Percentiles rank a stretch among this genome's conserved stretches.
These are phyloP conservation scores for Globisporangium yorkense DNA, from an alignment of 352 stramenopile genomes.

Conservation along the genomic window DNA sequence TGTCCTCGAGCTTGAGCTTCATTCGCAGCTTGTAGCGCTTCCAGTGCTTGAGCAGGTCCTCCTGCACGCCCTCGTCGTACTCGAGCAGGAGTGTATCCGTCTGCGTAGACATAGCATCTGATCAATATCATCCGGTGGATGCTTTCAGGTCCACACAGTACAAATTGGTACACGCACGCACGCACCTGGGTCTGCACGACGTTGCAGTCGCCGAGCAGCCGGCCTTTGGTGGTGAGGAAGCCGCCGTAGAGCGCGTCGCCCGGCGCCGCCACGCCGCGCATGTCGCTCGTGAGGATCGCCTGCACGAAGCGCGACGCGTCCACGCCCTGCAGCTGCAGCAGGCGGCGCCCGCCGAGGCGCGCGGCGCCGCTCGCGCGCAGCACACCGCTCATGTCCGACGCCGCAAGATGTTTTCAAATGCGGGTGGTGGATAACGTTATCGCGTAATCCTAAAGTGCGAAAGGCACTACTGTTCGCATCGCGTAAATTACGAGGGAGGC, in stretches of 20 bases:
- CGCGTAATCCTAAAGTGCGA: too few species aligned
- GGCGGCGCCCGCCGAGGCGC: conserved; percentile 37
- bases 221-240: conserved; percentile 78
- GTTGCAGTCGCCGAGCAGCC: conserved; percentile 70
- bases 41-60: conserved; percentile 74
- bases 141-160: not conserved
- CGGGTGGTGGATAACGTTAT: not conserved
- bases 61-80: conserved; percentile 52
- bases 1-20: conserved; percentile 72
- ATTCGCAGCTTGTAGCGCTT: conserved; percentile 87
- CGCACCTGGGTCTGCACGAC: conserved; percentile 55
- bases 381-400: conserved; percentile 16
- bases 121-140: not conserved
- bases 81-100: conserved; percentile 69
- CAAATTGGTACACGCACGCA: not conserved
- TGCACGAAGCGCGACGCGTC: conserved; percentile 77
- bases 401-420: too few species aligned
- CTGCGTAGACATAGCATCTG: conserved; percentile 2
- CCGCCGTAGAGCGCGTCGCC: conserved; percentile 68
- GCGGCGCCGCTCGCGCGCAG: conserved; percentile 36
- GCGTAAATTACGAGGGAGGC: not conserved
- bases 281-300: conserved; percentile 82
- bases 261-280: conserved; percentile 43
- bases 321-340: conserved; percentile 67
- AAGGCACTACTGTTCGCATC: not conserved